These are phyloP conservation scores for Russula sp. DNA, from an alignment of 768 basidiomycete genomes.

Conservation along the genomic window DNA sequence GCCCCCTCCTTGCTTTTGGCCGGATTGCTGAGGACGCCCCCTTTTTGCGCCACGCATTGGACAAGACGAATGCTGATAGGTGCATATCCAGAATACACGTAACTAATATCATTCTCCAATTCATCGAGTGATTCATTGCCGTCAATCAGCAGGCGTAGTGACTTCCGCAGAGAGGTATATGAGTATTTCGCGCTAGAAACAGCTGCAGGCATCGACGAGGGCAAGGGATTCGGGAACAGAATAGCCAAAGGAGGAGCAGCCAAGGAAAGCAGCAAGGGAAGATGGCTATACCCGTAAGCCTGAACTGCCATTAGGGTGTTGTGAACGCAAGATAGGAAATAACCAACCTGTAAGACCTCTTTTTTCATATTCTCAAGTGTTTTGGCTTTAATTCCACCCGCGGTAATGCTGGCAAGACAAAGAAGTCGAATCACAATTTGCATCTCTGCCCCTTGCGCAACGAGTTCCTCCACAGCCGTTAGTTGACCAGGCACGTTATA, in stretches of 20 bases:
- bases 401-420: conserved; percentile 78
- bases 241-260: conserved; percentile 59
- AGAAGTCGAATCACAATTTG: conserved; percentile 70
- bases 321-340: neutral
- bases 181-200: conserved; percentile 53
- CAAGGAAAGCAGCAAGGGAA: conserved; percentile 61
- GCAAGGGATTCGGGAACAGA: conserved; percentile 61
- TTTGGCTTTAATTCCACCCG: conserved; percentile 83
- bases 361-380: conserved; percentile 80
- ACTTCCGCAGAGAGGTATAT: conserved; percentile 67
- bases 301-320: conserved; percentile 30
- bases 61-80: conserved; percentile 88
- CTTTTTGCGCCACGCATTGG: conserved; percentile 90
- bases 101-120: conserved; percentile 90
- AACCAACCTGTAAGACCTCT: conserved; percentile 73
- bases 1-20: conserved; percentile 48
- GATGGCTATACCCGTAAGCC: conserved; percentile 71
- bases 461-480: conserved; percentile 81
- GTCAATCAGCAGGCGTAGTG: conserved; percentile 87
- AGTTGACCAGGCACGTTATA: conserved; percentile 79
- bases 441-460: conserved; percentile 81
- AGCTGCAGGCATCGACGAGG: conserved; percentile 38
- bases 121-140: conserved; percentile 73
- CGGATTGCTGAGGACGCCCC: conserved; percentile 78
- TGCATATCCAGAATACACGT: conserved; percentile 95